A percentile compares a stretch with the other conserved stretches of the same genome.
phyloP scores from a whole-genome alignment of 345 rosid genomes.

The Anastatica hierochuntica region DNA sequence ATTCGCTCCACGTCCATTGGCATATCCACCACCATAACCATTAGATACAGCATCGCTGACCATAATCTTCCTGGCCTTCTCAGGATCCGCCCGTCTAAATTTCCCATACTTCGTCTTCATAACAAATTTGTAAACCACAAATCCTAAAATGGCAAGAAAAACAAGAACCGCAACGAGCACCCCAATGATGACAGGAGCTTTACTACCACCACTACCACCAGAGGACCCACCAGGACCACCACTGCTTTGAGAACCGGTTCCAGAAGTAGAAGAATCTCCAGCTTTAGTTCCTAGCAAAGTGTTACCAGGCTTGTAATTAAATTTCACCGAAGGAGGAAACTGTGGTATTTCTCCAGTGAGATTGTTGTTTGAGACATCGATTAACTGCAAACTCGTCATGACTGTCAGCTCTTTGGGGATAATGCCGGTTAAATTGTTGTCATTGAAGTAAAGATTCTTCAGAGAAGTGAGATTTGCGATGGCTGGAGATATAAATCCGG shows the following conservation, averaged over 20 bases:
- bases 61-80: slow-evolving; percentile 30
- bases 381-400: slow-evolving; percentile 32
- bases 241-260: neutral
- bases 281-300: slow-evolving; percentile 30
- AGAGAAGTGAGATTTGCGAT: slow-evolving; percentile 45
- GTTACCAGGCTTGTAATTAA: slow-evolving; percentile 40
- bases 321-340: slow-evolving; percentile 35
- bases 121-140: slow-evolving; percentile 39
- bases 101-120: slow-evolving; percentile 31
- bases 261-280: slow-evolving; percentile 22
- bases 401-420: slow-evolving; percentile 52
- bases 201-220: slow-evolving; percentile 19
- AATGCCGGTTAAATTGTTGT: slow-evolving; percentile 48
- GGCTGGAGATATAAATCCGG: slow-evolving; percentile 55
- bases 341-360: slow-evolving; percentile 41
- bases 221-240: slow-evolving; percentile 21
- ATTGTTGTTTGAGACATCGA: slow-evolving; percentile 73
- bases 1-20: too few species aligned
- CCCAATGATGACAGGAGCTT: slow-evolving; percentile 39
- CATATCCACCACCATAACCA: slow-evolving; percentile 20
- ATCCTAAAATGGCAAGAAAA: slow-evolving; percentile 33
- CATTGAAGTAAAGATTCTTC: slow-evolving; percentile 40
- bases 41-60: slow-evolving; percentile 30
- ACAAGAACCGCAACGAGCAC: slow-evolving; percentile 37
- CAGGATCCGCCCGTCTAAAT: slow-evolving; percentile 36